Percentiles rank a stretch among this genome's conserved stretches.
Evolutionary conservation across 768 basidiomycete genomes (phyloP).

Genomic region (Mycena pura): DNA sequence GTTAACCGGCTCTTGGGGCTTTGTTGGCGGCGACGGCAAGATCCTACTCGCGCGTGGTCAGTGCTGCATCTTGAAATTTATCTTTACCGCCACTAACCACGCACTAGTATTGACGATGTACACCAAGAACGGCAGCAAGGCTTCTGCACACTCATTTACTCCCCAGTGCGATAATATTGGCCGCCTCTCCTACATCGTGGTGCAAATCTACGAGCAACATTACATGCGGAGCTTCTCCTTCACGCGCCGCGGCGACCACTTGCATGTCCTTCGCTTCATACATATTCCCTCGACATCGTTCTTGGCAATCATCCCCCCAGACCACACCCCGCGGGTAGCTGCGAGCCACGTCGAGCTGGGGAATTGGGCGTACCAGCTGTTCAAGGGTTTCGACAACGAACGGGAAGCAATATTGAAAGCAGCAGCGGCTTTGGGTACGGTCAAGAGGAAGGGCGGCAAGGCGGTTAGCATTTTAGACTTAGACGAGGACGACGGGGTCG

Average conservation of each 20-base stretch:
- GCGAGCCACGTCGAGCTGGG: background rate
- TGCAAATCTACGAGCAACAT: background rate
- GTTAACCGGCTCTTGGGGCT: background rate
- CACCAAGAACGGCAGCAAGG: background rate
- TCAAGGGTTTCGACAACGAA: background rate
- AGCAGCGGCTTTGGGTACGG: background rate
- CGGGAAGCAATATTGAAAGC: background rate
- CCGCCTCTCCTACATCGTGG: background rate
- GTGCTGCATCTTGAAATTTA: background rate
- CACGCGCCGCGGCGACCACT: background rate
- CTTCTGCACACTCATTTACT: background rate
- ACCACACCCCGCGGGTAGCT: background rate
- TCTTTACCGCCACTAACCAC: too few species aligned
- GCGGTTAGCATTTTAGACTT: background rate
- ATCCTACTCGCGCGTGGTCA: background rate
- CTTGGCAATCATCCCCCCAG: background rate
- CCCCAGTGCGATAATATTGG: background rate
- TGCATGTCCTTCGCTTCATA: background rate
- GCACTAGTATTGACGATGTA: constrained; percentile 6
- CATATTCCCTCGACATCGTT: background rate
- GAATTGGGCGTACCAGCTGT: background rate
- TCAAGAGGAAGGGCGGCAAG: background rate
- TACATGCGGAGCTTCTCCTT: background rate
- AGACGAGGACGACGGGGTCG: too few species aligned
- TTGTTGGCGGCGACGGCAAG: background rate